Conservation (phyloP, 441 rosid species). For the Bocquillonia castaneifolia region DNA sequence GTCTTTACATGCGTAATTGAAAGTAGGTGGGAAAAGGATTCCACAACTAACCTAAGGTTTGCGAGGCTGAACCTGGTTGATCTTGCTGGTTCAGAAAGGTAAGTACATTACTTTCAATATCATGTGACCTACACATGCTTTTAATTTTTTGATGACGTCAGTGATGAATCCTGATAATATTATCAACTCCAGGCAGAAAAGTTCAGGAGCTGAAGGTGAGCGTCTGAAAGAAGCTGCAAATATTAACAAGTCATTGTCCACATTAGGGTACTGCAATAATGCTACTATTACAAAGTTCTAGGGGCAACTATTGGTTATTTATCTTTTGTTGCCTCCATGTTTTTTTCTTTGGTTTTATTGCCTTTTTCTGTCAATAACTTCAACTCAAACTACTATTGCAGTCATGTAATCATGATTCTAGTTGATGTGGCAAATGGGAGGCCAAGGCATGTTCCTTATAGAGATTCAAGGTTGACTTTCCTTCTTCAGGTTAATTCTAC, state of each 20-base stretch:
- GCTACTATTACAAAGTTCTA: constrained; percentile 7
- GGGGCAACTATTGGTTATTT: not conserved
- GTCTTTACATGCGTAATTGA: constrained; percentile 96
- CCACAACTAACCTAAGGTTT: constrained; percentile 80
- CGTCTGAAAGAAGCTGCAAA: constrained; percentile 97
- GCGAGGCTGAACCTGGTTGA: constrained; percentile 96
- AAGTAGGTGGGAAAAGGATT: constrained; percentile 96
- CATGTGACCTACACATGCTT: constrained; percentile 15
- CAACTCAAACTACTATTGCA: constrained; percentile 31
- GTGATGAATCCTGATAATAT: constrained; percentile 15
- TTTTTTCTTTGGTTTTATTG: not conserved
- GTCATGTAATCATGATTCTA: constrained; percentile 98
- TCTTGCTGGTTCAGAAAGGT: constrained; percentile 99
- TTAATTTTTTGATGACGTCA: constrained; percentile 8
- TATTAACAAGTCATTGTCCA: constrained; percentile 88
- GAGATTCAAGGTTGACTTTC: constrained; percentile 96
- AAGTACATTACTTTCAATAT: constrained; percentile 15
- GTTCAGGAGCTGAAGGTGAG: constrained; percentile 97
- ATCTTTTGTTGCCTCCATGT: not conserved
- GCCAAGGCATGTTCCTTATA: constrained; percentile 80
- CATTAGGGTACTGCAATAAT: constrained; percentile 75
- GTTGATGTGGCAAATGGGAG: constrained; percentile 90
- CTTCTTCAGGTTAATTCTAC: constrained; percentile 79
- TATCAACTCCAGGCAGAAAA: constrained; percentile 65
- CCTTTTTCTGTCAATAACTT: constrained; percentile 10